These are phyloP conservation scores for Beauveria rudraprayagi DNA, from an alignment of 2,329 filamentous ascomycete species.

Conservation along the genomic window DNA sequence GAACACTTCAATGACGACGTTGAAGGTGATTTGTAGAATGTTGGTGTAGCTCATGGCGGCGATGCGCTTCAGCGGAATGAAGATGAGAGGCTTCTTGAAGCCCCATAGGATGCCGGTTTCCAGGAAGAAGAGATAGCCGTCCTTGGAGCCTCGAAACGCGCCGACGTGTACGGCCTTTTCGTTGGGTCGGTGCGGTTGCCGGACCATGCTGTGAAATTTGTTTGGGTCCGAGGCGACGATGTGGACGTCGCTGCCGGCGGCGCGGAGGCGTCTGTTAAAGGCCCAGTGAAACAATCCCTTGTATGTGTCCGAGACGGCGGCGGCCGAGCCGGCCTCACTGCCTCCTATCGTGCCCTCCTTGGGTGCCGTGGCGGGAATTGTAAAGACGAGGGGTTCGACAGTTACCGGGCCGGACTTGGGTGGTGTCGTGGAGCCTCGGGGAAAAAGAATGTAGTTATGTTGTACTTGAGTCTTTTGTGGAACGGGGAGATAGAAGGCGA, in stretches of 20 bases:
- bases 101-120: conserved; percentile 60
- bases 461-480: conserved; percentile 59
- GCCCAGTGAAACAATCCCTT: conserved; percentile 54
- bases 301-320: conserved; percentile 51
- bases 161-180: conserved; percentile 59
- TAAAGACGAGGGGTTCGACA: conserved; percentile 56
- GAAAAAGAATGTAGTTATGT: conserved; percentile 58
- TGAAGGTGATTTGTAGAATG: conserved; percentile 61
- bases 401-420: conserved; percentile 35
- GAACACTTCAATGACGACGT: conserved; percentile 56
- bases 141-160: conserved; percentile 59
- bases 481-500: conserved; percentile 55
- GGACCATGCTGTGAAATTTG: conserved; percentile 49
- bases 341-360: conserved; percentile 52
- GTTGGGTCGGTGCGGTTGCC: conserved; percentile 49
- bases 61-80: conserved; percentile 53
- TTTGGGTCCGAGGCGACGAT: conserved; percentile 46
- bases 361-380: conserved; percentile 49
- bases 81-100: conserved; percentile 62
- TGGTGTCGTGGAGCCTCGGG: conserved; percentile 44
- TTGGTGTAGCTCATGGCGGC: conserved; percentile 58
- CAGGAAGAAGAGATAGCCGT: conserved; percentile 60
- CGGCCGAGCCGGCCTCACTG: conserved; percentile 38
- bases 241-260: conserved; percentile 37
- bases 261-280: conserved; percentile 42